Conservation (phyloP, 441 rosid species). For the Mallotus japonicus region DNA sequence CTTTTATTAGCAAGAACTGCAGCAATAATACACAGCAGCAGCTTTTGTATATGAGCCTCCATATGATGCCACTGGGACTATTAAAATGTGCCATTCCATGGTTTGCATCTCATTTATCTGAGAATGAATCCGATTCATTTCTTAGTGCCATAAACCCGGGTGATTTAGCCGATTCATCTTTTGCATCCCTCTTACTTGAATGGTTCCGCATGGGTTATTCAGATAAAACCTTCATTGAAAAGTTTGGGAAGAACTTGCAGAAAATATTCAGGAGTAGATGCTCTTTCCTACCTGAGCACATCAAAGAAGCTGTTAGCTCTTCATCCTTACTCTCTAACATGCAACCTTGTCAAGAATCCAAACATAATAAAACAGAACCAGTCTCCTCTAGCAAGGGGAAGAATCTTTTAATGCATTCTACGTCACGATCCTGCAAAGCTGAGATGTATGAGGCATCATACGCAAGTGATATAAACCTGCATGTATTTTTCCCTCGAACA, state of each 20-base stretch:
- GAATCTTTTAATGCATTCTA: conserved; percentile 27
- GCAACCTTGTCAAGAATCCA: conserved; percentile 26
- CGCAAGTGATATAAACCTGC: conserved; percentile 50
- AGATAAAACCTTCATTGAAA: conserved; percentile 51
- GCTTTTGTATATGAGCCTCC: conserved; percentile 58
- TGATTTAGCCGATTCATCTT: conserved; percentile 33
- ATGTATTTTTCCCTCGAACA: conserved; percentile 39
- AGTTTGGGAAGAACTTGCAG: conserved; percentile 49
- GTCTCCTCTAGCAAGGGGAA: conserved; percentile 31
- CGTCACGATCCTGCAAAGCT: conserved; percentile 26
- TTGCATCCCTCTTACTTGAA: conserved; percentile 51
- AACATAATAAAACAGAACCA: conserved; percentile 25
- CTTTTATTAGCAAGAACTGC: conserved; percentile 49
- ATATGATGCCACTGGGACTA: conserved; percentile 73
- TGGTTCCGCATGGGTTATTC: conserved; percentile 63
- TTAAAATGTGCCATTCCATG: conserved; percentile 63
- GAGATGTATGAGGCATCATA: conserved; percentile 39
- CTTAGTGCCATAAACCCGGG: conserved; percentile 42
- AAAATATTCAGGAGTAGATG: conserved; percentile 46
- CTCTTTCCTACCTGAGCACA: conserved; percentile 35
- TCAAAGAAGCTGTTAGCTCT: conserved; percentile 34
- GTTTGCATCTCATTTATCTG: conserved; percentile 65
- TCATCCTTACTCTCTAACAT: conserved; percentile 29
- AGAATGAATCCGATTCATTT: conserved; percentile 53
- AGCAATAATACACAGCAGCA: conserved; percentile 54